These are phyloP conservation scores for Erigeron philadelphicus DNA, from an alignment of 140 eudicot genomes.

Conservation along the genomic window DNA sequence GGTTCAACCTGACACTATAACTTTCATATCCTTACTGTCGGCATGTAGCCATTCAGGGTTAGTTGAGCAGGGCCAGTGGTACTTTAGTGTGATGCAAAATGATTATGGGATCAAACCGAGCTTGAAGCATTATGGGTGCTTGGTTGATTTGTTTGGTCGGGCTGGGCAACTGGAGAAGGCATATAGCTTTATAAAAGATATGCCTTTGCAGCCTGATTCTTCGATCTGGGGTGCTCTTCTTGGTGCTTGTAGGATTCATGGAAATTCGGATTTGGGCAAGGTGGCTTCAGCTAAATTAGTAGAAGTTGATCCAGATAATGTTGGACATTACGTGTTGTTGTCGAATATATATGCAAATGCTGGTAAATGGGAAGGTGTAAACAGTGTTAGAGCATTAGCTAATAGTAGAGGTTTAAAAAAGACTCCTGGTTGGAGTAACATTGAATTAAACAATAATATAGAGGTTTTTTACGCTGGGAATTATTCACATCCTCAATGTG, in stretches of 20 bases:
- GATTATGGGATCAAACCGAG: conserved; percentile 58
- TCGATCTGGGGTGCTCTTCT: conserved; percentile 95
- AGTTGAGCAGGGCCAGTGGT: conserved; percentile 61
- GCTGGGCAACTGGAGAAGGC: conserved; percentile 74
- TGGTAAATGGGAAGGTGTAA: conserved; percentile 83
- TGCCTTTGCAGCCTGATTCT: conserved; percentile 72
- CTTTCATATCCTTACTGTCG: conserved; percentile 61
- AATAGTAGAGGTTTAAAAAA: conserved; percentile 63
- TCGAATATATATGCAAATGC: conserved; percentile 79
- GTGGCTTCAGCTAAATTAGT: conserved; percentile 55
- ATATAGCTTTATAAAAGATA: conserved; percentile 46
- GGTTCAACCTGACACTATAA: conserved; percentile 63
- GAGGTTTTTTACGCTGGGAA: conserved; percentile 81
- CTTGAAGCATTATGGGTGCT: conserved; percentile 76
- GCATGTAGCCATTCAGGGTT: conserved; percentile 93
- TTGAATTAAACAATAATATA: conserved; percentile 51
- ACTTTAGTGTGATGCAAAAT: conserved; percentile 56
- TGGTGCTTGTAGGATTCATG: conserved; percentile 80
- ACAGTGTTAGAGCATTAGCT: conserved; percentile 66
- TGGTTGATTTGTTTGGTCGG: conserved; percentile 84
- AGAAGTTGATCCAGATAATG: conserved; percentile 61
- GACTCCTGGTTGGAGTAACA: conserved; percentile 92
- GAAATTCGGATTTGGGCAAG: conserved; percentile 68
- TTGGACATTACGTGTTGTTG: conserved; percentile 70
- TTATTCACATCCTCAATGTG: conserved; percentile 61